Base-by-base conservation (phyloP, 116 monocot genomes). In the Phalaenopsis hybrid region DNA sequence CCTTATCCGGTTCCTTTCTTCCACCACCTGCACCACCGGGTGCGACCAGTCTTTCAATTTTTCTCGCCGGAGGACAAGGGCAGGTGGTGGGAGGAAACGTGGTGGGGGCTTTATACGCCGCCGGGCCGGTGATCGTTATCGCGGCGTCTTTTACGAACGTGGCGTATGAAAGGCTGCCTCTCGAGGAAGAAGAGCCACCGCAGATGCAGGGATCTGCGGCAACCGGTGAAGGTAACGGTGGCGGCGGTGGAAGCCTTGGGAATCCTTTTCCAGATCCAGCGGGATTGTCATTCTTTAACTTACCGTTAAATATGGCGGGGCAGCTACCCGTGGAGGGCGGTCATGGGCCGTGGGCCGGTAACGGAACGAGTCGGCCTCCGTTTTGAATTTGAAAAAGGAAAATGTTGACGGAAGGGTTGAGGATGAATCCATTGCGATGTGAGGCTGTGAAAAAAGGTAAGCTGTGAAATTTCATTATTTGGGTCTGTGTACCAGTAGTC, bases 21-120 rank as follows among this genome's bases (percentile, higher is more conserved):
- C 96, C 96, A 2, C 96, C 94, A 6, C 96, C 96, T 6, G 96
- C 96, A 0, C 96, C 96, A 6, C 96, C 96, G 5, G 90, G 96
- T 0, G 96, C 96, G 9, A 96, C 96, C 3, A 92, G 91, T 83
- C 86, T 96, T 81, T 88, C 92, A 28, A 79, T 94, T 41, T 96
- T 94, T 79, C 85, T 94, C 4, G 92, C 92, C 75, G 94, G 92
- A 4, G 96, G 96, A 59, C 96, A 94, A 78, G 96, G 96, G 21
- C 96, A 96, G 81, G 96, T 96, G 6, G 92, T 96, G 25, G 96
- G 96, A 0, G 96, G 96, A 17, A 92, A 84, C 81, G 92, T 96
- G 2, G 92, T 90, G 5, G 96, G 96, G 2, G 86, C 88, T 15
- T 88, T 96, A 13, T 88, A 89, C 25, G 94, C 96, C 0, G 87